Evolutionary conservation across 208 protist species (phyloP), one percentile per base, ranked within the genome.

Genomic region (Porcisia deanei): DNA sequence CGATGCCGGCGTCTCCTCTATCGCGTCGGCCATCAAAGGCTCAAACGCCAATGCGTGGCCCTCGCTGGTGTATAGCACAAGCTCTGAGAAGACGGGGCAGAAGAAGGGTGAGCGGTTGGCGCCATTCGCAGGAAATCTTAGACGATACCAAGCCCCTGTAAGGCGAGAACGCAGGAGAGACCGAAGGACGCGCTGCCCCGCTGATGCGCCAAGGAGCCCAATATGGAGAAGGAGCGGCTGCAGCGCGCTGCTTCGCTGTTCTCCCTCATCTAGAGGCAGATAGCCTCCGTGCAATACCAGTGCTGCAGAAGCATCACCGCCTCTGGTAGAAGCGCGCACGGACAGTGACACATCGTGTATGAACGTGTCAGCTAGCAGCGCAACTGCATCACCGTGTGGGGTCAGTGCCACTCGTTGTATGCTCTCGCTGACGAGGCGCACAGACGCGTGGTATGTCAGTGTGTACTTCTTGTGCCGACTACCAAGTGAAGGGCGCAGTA

Each of bases 261-360:
- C 63, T 30, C 16, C 22, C 8, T 49, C 63, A 12, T 43, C 14
- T 20, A 78, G 22, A 4, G 55, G 16, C 6, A 65, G 52, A 57
- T 73, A 71, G 54, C 73, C 57, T 22, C 78, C 78, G 43, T 53
- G 78, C 25, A 82, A 54, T 30, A 71, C 45, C 53, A 82, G 71
- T 58, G 57, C 65, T 41, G 58, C 68, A 45, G 45, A n/a, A 25
- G 34, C 54, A 45, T 47, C 68, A 5, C 4, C 4, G 12, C 25
- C 49, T 43, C 8, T 16, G 12, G 43, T 34, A 3, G 53, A 20
- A n/a, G 52, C 47, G n/a, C 37, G 20, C 34, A 3, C 37, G 41
- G 49, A 25, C 7, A 30, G 25, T 8, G 53, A 8, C 20, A 16
- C 3, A 30, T 54, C 22, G 14, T 53, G 57, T 2, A 54, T 47